phyloP scores from a whole-genome alignment of 306 rosid species.

The Cicer pinnatifidum region DNA sequence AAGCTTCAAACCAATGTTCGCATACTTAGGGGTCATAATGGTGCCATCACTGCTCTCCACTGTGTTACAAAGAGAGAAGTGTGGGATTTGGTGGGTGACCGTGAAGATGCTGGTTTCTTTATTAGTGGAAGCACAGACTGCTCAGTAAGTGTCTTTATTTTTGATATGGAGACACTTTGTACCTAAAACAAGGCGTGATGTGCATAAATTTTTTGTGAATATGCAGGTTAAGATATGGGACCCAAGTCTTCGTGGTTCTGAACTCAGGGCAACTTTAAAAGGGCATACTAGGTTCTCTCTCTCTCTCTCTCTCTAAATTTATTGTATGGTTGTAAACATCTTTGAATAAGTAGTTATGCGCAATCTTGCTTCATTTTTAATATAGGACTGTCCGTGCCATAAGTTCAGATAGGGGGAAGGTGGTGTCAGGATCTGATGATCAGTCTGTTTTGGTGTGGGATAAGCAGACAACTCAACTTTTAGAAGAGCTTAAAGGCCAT shows the following conservation, averaged over 20 bases:
- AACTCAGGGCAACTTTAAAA: constrained; percentile 90
- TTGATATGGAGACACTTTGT: constrained; percentile 36
- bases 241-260: constrained; percentile 97
- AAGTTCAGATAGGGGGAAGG: constrained; percentile 91
- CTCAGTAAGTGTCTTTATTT: constrained; percentile 63
- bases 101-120: constrained; percentile 98
- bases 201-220: constrained; percentile 55
- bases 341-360: constrained; percentile 28
- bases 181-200: constrained; percentile 22
- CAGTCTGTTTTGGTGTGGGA: constrained; percentile 93
- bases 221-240: constrained; percentile 98
- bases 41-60: constrained; percentile 91
- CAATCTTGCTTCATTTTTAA: constrained; percentile 43
- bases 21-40: constrained; percentile 92
- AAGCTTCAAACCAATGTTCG: constrained; percentile 94
- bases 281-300: constrained; percentile 82
- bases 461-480: constrained; percentile 94
- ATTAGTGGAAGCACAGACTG: constrained; percentile 98
- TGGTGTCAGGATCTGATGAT: constrained; percentile 98
- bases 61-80: constrained; percentile 98
- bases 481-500: constrained; percentile 98
- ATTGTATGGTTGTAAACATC: constrained; percentile 33
- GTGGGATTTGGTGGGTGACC: constrained; percentile 99
- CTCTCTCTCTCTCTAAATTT: constrained; percentile 2
- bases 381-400: constrained; percentile 90